Conservation (phyloP, 495 filamentous ascomycete species). For the Penicillium macrosclerotiorum region DNA sequence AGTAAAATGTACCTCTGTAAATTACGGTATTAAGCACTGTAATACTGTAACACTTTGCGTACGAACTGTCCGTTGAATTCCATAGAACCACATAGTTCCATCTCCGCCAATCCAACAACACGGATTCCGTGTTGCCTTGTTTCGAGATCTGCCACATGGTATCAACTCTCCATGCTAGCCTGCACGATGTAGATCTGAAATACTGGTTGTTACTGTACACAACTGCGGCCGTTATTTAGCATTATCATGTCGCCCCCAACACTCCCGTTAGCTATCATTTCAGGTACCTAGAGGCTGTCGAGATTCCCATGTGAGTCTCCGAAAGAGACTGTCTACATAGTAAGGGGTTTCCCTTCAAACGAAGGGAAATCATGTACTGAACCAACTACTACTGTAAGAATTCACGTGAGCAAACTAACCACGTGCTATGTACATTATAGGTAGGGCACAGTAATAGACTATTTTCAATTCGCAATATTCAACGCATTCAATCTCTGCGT, state of each 20-base stretch:
- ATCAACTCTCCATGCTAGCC: background rate
- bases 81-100: conserved; percentile 14
- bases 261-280: background rate
- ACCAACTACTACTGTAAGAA: background rate
- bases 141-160: conserved; percentile 29
- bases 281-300: background rate
- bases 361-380: background rate
- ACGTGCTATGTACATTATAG: background rate
- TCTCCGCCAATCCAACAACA: conserved; percentile 20
- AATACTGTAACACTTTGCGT: background rate
- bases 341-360: background rate
- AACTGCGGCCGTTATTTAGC: background rate
- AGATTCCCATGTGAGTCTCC: background rate
- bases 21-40: background rate
- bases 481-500: background rate
- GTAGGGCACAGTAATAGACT: background rate
- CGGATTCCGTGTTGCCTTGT: conserved; percentile 28
- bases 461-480: background rate
- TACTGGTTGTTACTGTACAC: background rate
- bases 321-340: background rate
- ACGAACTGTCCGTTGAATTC: background rate
- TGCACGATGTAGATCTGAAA: background rate
- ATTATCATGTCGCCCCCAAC: background rate
- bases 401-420: background rate
- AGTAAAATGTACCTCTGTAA: background rate